phyloP scores from a whole-genome alignment of 2,329 filamentous ascomycete genomes.

The Pseudogymnoascus sp. region DNA sequence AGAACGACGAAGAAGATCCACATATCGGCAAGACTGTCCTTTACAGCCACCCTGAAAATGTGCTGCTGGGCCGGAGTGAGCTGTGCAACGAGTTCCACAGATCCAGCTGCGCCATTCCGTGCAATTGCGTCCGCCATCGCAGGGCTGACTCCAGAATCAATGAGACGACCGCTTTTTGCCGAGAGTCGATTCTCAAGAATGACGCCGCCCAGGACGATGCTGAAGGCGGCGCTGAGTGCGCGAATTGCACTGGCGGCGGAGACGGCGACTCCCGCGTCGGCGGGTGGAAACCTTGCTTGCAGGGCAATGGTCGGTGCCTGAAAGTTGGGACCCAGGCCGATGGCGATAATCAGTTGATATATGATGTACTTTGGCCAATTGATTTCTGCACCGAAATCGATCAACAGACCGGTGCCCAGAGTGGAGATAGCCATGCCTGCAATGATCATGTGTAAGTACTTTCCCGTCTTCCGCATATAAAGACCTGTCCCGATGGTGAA shows the following conservation, averaged over 20 bases:
- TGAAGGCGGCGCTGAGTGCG: slow-evolving; percentile 58
- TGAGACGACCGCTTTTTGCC: slow-evolving; percentile 15
- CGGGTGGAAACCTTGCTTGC: slow-evolving; percentile 50
- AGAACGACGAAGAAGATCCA: slow-evolving; percentile 10
- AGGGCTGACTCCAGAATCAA: slow-evolving; percentile 11
- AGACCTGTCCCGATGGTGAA: slow-evolving; percentile 47
- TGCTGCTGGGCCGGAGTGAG: slow-evolving; percentile 8
- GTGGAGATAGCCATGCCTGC: slow-evolving; percentile 48
- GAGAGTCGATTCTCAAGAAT: slow-evolving; percentile 71
- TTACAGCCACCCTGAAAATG: slow-evolving; percentile 6
- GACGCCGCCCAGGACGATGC: slow-evolving; percentile 65
- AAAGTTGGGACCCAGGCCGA: slow-evolving; percentile 59
- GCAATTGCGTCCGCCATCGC: slow-evolving; percentile 21
- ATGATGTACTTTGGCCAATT: slow-evolving; percentile 47
- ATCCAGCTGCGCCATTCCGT: slow-evolving; percentile 10
- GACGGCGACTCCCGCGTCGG: slow-evolving; percentile 56
- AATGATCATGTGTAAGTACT: slow-evolving; percentile 50
- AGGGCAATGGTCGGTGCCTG: slow-evolving; percentile 59
- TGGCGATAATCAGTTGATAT: slow-evolving; percentile 51
- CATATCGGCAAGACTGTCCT: slow-evolving; percentile 9
- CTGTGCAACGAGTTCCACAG: slow-evolving; percentile 9
- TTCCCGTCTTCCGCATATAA: slow-evolving; percentile 51
- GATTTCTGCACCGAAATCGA: slow-evolving; percentile 48
- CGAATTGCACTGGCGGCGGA: slow-evolving; percentile 54
- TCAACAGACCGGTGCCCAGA: slow-evolving; percentile 53